phyloP scores from a whole-genome alignment of 805 yeast genomes.

The Cyberlindnera mycetangii region DNA sequence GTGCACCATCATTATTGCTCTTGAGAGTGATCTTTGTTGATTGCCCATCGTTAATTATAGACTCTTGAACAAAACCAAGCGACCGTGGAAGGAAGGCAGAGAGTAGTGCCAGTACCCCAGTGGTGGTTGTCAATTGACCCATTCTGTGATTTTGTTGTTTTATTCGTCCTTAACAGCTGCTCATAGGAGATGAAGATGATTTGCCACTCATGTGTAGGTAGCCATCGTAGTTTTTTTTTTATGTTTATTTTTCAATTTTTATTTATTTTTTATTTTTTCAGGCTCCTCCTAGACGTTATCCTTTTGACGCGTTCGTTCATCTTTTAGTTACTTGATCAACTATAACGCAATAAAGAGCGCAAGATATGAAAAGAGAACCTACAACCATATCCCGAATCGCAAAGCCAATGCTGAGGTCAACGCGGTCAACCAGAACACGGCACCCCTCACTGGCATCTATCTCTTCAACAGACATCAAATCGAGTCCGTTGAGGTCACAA shows the following conservation, averaged over 20 bases:
- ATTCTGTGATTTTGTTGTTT: conserved; percentile 1
- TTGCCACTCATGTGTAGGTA: no score
- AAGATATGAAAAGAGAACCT: no score
- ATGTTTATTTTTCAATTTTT: no score
- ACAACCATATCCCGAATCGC: no score
- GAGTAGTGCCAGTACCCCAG: conserved; percentile 7
- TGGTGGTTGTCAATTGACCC: not conserved
- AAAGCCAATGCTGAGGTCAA: not conserved
- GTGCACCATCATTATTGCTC: not conserved
- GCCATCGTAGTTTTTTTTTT: no score
- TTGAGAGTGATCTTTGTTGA: not conserved
- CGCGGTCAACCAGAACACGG: not conserved
- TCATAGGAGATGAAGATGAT: no score
- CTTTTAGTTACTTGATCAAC: no score
- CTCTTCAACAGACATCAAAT: not conserved
- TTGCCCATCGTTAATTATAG: not conserved
- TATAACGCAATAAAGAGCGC: no score
- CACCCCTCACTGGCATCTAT: not conserved
- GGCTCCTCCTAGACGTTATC: no score
- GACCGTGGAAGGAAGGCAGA: conserved; percentile 8
- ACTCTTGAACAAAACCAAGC: conserved; percentile 4
- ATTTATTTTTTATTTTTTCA: no score
- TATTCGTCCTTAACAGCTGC: no score
- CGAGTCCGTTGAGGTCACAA: conserved; percentile 17
- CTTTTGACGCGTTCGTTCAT: no score